A percentile compares a stretch with the other conserved stretches of the same genome.
Evolutionary conservation across 768 basidiomycete species (phyloP).

Genomic region (Russula earlei): DNA sequence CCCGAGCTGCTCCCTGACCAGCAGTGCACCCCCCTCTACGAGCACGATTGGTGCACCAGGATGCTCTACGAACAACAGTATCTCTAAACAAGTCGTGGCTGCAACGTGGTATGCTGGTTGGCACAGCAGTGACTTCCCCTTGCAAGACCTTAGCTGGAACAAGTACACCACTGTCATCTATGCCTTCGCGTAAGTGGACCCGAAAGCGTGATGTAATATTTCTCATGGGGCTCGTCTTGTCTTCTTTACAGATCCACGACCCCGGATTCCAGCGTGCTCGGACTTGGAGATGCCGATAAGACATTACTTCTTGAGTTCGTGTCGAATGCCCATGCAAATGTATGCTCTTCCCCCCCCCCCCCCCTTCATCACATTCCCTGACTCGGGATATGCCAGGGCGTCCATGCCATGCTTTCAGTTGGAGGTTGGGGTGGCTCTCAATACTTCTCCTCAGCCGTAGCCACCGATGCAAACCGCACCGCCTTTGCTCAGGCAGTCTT

Average conservation of each 20-base stretch:
- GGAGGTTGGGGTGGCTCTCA: slow-evolving; percentile 15
- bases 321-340: slow-evolving; percentile 17
- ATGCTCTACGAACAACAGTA: not conserved
- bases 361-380: not conserved
- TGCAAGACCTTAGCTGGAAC: slow-evolving; percentile 40
- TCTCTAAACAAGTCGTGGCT: slow-evolving; percentile 26
- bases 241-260: not conserved
- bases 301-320: slow-evolving; percentile 22
- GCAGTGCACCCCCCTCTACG: too few relatives aligned
- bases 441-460: slow-evolving; percentile 15
- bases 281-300: slow-evolving; percentile 23
- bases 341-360: not conserved
- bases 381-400: not conserved
- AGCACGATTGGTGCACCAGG: not conserved
- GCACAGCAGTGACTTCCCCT: slow-evolving; percentile 33
- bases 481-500: slow-evolving; percentile 7
- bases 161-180: slow-evolving; percentile 50
- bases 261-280: slow-evolving; percentile 21
- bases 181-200: slow-evolving; percentile 51
- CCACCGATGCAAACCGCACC: slow-evolving; percentile 4
- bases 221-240: not conserved
- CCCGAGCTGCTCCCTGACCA: not conserved
- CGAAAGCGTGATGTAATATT: too few relatives aligned
- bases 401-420: slow-evolving; percentile 10
- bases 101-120: slow-evolving; percentile 52